Base-by-base conservation (phyloP, 768 basidiomycete species). In the Lyophyllum atratum region DNA sequence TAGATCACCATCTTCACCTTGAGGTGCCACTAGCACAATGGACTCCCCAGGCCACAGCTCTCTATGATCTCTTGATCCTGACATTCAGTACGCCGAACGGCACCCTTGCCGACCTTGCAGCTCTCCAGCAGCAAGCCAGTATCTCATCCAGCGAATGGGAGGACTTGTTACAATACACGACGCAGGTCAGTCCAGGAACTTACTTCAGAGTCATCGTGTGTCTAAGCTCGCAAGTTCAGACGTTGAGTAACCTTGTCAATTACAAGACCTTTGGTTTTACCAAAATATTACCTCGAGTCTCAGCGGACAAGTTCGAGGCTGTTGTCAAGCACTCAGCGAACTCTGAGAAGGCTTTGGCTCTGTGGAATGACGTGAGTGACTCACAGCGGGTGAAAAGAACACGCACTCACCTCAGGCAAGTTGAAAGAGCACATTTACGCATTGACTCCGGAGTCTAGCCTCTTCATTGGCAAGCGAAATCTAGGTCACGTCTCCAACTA, bases 191-290 rank as follows among this genome's bases (percentile, higher is more conserved):
- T 43, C 22, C 21, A n/a, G 28, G 34, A 31, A 52, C n/a, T 33
- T 14, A 51, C 45, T 9, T n/a, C 2, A 15, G 4, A 4, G 10
- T 1, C 28, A n/a, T 31, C 22, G 39, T 12, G 3, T 17, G 28
- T 39, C 12, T 3, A 33, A 45, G 22, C 14, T 28, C 8, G 11
- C 33, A 43, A 45, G 45, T 25, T 19, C 29, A 82, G 80, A 80
- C 81, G 14, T 64, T 88, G 56, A 82, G 81, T 68, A 86, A 87
- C 66, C 75, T 88, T 21, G 82, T 83, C 22, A 93, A 93, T 72
- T 93, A 86, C 73, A 90, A 84, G 68, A 82, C 79, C 2, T 95
- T 95, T 59, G 93, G 93, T 1, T 90, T 89, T 66, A 90, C 89
- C 42, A 95, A 95, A 74, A 89, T 95, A 62, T 67, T 93, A 47